Evolutionary conservation across 176 grass and related monocot species (phyloP), one percentile per base, ranked within the genome.

Genomic region (Lolium perenne): DNA sequence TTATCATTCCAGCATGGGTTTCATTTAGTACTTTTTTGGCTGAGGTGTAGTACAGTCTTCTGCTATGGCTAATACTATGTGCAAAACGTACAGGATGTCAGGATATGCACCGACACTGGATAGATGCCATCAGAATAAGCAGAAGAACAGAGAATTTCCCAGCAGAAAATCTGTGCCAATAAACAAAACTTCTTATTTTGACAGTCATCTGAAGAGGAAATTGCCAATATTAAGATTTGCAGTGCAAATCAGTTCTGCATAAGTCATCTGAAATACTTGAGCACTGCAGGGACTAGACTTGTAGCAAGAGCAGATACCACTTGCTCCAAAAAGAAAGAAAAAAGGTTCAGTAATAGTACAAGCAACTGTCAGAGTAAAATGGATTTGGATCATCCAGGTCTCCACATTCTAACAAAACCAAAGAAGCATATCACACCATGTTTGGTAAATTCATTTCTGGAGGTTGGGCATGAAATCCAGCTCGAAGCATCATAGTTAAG

Each of bases 371-470:
- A 35, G 82, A 76, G 48, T 21, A 79, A 80, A 84, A 22, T 67
- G 0, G 12, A 57, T 18, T 57, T 56, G 55, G 8, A 23, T 83
- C 22, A 17, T 49, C 59, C 38, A 63, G 38, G 47, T 22, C 21
- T 78, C 45, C 54, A 26, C 10, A 8, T 74, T 74, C 60, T 48
- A 87, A 54, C 20, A 40, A 67, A 73, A 85, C 71, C 41, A 60
- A 78, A 21, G 15, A 81, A 86, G 41, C 71, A 88, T 66, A 23
- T 10, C 62, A 60, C 46, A 53, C 64, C 61, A 17, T 90, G 80
- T 9, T 56, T 71, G 11, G 35, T 1, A 56, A 66, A 63, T 73
- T 73, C 59, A 68, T 10, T 80, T 75, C 20, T 48, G 73, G 23
- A 14, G 43, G 53, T 38, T 50, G 47, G 65, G 81, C 57, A 73